Evolutionary conservation across 73 alveolate species (phyloP).

Genomic region (Durusdinium trenchii): DNA sequence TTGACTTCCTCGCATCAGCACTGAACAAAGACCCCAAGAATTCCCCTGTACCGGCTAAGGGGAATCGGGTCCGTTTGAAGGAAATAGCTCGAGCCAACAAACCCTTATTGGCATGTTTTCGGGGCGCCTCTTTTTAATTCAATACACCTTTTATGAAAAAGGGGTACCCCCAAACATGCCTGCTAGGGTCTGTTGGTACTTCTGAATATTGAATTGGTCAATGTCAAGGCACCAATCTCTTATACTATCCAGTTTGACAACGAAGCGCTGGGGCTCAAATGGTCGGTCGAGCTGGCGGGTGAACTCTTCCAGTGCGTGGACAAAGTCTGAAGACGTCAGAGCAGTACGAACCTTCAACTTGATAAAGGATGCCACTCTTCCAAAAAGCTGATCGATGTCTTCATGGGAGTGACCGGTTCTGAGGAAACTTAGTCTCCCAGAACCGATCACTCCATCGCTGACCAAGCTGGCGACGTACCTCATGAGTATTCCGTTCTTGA

Average conservation of each 20-base stretch:
- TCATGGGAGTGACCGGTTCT: slow-evolving; percentile 11
- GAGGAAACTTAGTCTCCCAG: background rate
- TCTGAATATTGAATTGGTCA: no score
- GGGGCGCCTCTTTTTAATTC: no score
- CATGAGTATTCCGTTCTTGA: slow-evolving; percentile 2
- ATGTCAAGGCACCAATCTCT: slow-evolving; percentile 27
- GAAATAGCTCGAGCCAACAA: no score
- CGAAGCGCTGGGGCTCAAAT: background rate
- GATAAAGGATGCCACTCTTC: background rate
- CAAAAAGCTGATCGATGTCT: slow-evolving; percentile 3
- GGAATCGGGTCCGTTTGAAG: no score
- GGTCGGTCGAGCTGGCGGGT: background rate
- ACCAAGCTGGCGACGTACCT: background rate
- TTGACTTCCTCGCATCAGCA: no score
- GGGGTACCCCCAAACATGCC: no score
- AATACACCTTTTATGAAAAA: no score
- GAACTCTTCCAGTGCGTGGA: background rate
- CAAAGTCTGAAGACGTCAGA: background rate
- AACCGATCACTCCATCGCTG: background rate
- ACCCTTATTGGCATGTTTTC: no score
- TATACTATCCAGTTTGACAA: background rate
- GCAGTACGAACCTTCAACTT: background rate
- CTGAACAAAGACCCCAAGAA: no score
- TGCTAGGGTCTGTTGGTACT: no score
- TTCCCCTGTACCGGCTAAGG: no score